Evolutionary conservation across 768 basidiomycete genomes (phyloP), one percentile per base, ranked within the genome.

Genomic region (Boletellus emodensis): DNA sequence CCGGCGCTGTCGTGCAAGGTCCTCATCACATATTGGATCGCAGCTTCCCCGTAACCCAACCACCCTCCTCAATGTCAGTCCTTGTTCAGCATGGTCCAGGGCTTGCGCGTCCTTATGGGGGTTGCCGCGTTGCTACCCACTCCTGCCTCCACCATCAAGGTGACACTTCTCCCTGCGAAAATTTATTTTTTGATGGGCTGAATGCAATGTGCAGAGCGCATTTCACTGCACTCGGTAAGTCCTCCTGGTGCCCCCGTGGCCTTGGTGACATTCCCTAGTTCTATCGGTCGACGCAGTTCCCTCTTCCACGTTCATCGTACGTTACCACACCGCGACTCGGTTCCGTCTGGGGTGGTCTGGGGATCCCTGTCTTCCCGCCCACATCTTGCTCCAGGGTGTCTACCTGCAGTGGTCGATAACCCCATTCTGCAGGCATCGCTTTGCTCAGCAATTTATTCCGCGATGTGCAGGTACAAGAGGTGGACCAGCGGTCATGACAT

Each of bases 1-100:
- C 24, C 20, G 12, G 20, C 22, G 15, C 35, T 34, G 10, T 26
- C 35, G 36, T 28, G 17, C 28, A 18, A 28, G 33, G 28, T 17
- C 38, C 26, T 38, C 6, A 7, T 20, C 3, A 33, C 40, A 15
- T n/a, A 6, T 41, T 28, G 24, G 7, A 18, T n/a, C 34, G 32
- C 22, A 33, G 28, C 40, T 17, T 40, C 22, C 44, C 37, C 48
- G n/a, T 43, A 17, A 28, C 45, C 38, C 40, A 57, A 36, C 20
- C 22, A 24, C 35, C 24, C 24, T 33, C 14, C 15, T 13, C 14
- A 11, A 24, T 13, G 1, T 12, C 20, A 14, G 18, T 22, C 33
- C n/a, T 48, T 24, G 9, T n/a, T 4, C 28, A 15, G 24, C 18
- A 20, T 15, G 7, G 30, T 36, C 6, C 12, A 39, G 30, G 40